Base-by-base conservation (phyloP, 805 yeast genomes). In the Ogataea methanolica region DNA sequence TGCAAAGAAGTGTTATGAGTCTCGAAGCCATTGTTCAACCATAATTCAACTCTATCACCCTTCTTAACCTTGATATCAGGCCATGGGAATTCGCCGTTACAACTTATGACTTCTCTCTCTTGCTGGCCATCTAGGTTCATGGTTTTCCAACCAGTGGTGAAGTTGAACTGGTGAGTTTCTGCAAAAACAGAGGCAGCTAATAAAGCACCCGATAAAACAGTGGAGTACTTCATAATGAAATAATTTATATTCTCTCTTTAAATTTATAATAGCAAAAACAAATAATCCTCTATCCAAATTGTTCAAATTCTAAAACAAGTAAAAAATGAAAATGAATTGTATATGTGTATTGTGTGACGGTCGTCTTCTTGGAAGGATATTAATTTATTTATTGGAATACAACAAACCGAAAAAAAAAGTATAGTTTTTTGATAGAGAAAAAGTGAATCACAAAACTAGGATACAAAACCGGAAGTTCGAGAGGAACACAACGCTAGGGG, bases 1-100 rank as follows among this genome's bases (percentile, higher is more conserved):
- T 94, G 99, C 59, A 92, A 67, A 6, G 92, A 70, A 37, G 96
- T 87, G 69, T 82, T 83, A 44, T 78, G 73, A 61, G 80, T 79
- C 22, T 63, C 72, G 47, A 91, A 78, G 31, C 88, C 89, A 62
- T 94, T 94, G 54, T 79, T 81, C 68, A 92, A 75, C 59, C 84
- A 79, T 36, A 89, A 70, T 48, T 83, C 66, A 44, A 94, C 75
- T 14, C 85, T 75, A 68, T 94, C 99, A 57, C 96, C 95, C 63
- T 79, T 83, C 55, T 78, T 74, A 53, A 88, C 90, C 42, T 79
- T 73, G 56, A 92, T 69, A 45, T 77, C 77, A n/a, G 99, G 99
- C 76, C 94, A 82, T 50, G 98, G 98, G 82, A 79, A 79, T 41
- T 74, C 65, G 48, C 70, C 71, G 59, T 79, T 78, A 65, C 77